Evolutionary conservation across 1,139 yeast genomes (phyloP), one percentile per base, ranked within the genome.

Genomic region (Sugiyamaella neomexicana): DNA sequence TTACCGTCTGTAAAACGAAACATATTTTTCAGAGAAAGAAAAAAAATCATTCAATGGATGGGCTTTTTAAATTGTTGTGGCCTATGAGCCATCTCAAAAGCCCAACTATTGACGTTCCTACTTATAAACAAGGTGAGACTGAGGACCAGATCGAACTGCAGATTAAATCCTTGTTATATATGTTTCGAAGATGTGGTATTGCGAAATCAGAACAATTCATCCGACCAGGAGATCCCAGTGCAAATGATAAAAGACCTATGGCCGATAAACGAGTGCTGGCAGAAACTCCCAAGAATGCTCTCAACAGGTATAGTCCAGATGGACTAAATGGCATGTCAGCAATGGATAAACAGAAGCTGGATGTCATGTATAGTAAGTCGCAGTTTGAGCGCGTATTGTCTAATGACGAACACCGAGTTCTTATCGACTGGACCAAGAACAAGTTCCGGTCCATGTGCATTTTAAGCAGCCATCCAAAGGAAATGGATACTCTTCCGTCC

Each of bases 351-450:
- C 67, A 72, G 53, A 77, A 78, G 60, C 70, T 83, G 43, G 90
- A 85, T 63, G 62, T 70, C 16, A 72, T 80, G 59, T 85, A 83
- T 63, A 81, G 82, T 65, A 67, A 76, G 45, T 55, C 63, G 0
- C 75, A 68, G 45, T 81, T 85, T 61, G 74, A 75, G 47, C 61
- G 66, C n/a, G 60, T 71, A 4, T 58, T 85, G 48, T 51, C 57
- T 13, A 62, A 69, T 25, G 87, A 84, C 66, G 83, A 82, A 55
- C 82, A 83, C 63, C 73, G 89, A 36, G 80, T 85, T 17, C 71
- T 83, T 55, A 77, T 82, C 31, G 90, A 85, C 65, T 85, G 82
- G 76, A 67, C 74, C 44, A 83, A 83, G 64, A 85, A 85, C 70
- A 80, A 81, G 67, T 85, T 83, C 65, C 72, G 91, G 50, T 73